phyloP scores from a whole-genome alignment of 2,329 filamentous ascomycete species.

The Penicillium corylophilum region DNA sequence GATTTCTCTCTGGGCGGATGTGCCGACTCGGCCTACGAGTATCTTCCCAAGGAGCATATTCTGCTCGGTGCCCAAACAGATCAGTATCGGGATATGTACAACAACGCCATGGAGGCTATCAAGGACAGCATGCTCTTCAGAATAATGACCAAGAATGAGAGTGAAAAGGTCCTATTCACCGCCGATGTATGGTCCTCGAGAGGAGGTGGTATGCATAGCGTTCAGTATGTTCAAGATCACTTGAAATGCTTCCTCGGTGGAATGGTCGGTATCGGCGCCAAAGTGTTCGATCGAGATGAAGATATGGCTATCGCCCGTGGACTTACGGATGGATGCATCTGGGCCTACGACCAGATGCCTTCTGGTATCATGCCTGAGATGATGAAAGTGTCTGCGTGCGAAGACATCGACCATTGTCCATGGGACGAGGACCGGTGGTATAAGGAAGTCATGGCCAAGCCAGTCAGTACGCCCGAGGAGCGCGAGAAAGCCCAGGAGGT shows the following conservation, averaged over 20 bases:
- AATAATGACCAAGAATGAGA: slow-evolving; percentile 42
- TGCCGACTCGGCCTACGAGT: slow-evolving; percentile 52
- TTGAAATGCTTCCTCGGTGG: slow-evolving; percentile 62
- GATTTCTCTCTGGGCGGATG: slow-evolving; percentile 46
- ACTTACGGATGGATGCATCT: slow-evolving; percentile 61
- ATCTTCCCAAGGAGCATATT: slow-evolving; percentile 51
- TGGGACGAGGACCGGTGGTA: slow-evolving; percentile 54
- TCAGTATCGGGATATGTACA: slow-evolving; percentile 47
- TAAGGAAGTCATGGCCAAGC: slow-evolving; percentile 24
- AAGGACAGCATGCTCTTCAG: slow-evolving; percentile 46
- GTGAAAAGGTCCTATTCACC: slow-evolving; percentile 42
- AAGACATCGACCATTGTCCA: slow-evolving; percentile 42
- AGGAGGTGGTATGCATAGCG: slow-evolving; percentile 13
- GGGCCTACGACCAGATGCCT: slow-evolving; percentile 58
- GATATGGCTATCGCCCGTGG: slow-evolving; percentile 58
- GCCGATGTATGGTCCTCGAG: slow-evolving; percentile 28
- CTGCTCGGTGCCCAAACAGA: slow-evolving; percentile 42
- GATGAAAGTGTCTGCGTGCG: slow-evolving; percentile 54
- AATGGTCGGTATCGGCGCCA: slow-evolving; percentile 61
- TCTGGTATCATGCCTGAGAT: slow-evolving; percentile 63
- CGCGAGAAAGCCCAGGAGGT: slow-evolving; percentile 18
- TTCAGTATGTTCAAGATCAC: slow-evolving; percentile 52
- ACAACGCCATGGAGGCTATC: slow-evolving; percentile 38
- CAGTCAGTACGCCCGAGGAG: slow-evolving; percentile 18
- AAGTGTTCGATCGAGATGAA: slow-evolving; percentile 54